Evolutionary conservation across 2,329 filamentous ascomycete species (phyloP).

Genomic region (Fusarium sp.): DNA sequence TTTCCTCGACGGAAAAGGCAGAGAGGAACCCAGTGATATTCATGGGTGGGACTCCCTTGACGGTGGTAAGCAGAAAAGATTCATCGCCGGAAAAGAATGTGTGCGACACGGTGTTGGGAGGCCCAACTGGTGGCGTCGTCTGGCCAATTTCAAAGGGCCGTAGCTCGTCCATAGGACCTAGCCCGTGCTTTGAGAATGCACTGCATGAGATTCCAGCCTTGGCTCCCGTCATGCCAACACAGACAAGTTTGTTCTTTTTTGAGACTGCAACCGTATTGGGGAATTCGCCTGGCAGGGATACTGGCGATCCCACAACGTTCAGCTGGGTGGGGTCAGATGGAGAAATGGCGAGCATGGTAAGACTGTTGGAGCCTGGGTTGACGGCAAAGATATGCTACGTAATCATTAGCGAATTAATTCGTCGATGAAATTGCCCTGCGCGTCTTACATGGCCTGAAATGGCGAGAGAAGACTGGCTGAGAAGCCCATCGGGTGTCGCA

Average conservation of each 20-base stretch:
- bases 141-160: constrained; percentile 67
- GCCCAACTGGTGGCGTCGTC: constrained; percentile 71
- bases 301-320: constrained; percentile 60
- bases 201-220: constrained; percentile 63
- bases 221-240: constrained; percentile 63
- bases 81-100: constrained; percentile 72
- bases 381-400: constrained; percentile 66
- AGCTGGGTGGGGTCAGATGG: constrained; percentile 60
- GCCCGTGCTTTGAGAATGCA: constrained; percentile 55
- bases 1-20: constrained; percentile 61
- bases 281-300: constrained; percentile 65
- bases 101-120: constrained; percentile 73
- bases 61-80: constrained; percentile 66
- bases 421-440: too few species aligned
- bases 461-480: constrained; percentile 66
- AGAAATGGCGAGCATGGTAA: constrained; percentile 65
- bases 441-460: constrained; percentile 64
- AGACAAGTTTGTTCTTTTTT: constrained; percentile 58
- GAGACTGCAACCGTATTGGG: constrained; percentile 68
- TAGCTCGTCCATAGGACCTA: constrained; percentile 61
- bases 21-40: constrained; percentile 73
- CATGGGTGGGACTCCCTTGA: constrained; percentile 71
- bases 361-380: constrained; percentile 67
- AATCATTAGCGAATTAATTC: too few species aligned
- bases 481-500: constrained; percentile 65